Evolutionary conservation across 1,139 yeast genomes (phyloP).

Genomic region (Taphrina populina): DNA sequence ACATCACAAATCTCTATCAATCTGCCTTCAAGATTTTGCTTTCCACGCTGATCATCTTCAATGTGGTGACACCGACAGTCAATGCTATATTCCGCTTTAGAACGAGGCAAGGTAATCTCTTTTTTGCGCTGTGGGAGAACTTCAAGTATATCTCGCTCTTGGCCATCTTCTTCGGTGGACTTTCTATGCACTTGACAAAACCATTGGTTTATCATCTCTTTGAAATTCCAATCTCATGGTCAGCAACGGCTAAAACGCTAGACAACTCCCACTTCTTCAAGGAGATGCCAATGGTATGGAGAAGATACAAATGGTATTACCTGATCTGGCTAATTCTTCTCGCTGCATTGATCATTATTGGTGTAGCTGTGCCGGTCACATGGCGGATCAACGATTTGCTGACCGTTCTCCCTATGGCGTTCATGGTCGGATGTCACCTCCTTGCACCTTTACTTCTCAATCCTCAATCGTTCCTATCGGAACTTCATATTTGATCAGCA

Average conservation of each 20-base stretch:
- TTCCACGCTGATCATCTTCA: conserved; percentile 36
- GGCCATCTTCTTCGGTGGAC: conserved; percentile 37
- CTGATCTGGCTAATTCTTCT: conserved; percentile 4
- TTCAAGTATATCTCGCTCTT: conserved; percentile 35
- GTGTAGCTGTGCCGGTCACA: conserved; percentile 36
- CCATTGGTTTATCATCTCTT: conserved; percentile 37
- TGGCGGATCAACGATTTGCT: conserved; percentile 36
- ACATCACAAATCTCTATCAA: conserved; percentile 36
- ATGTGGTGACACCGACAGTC: conserved; percentile 36
- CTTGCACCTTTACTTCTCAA: conserved; percentile 19
- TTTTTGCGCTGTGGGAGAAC: conserved; percentile 34
- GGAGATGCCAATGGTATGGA: conserved; percentile 37
- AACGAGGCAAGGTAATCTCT: conserved; percentile 33
- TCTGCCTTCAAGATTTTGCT: conserved; percentile 37
- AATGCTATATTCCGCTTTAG: conserved; percentile 37
- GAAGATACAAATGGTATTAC: conserved; percentile 22
- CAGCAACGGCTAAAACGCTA: conserved; percentile 38
- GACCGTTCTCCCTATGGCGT: conserved; percentile 23
- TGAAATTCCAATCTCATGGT: conserved; percentile 38
- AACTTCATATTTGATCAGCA: conserved; percentile 10
- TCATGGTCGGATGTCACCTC: conserved; percentile 24
- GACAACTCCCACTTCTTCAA: conserved; percentile 37
- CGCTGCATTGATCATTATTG: conserved; percentile 33
- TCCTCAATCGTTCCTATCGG: conserved; percentile 27
- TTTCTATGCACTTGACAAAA: conserved; percentile 37